Evolutionary conservation across 139 green algal genomes (phyloP).

Genomic region (Ostreobium quekettii): DNA sequence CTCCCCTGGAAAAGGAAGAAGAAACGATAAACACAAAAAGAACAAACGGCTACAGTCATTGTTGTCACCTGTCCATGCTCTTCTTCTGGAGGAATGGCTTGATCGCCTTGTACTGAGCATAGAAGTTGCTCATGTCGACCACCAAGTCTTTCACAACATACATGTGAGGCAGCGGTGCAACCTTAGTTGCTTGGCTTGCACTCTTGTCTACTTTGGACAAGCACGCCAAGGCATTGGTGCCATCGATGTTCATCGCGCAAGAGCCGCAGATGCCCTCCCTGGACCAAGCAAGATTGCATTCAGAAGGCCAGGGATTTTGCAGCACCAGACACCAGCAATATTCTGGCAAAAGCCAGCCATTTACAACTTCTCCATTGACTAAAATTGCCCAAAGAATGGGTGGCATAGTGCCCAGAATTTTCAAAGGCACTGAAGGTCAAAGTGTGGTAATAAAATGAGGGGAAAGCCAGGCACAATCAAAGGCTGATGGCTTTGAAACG

Average conservation of each 20-base stretch:
- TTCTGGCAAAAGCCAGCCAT: too few relatives aligned
- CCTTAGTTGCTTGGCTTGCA: conserved; percentile 42
- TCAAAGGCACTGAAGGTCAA: too few relatives aligned
- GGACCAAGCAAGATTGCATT: conserved; percentile 21
- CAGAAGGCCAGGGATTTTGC: too few relatives aligned
- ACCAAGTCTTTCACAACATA: conserved; percentile 97
- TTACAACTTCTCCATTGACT: too few relatives aligned
- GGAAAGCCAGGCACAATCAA: too few relatives aligned
- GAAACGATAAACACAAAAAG: too few relatives aligned
- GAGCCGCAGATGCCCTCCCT: conserved; percentile 97
- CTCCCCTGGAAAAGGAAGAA: too few relatives aligned
- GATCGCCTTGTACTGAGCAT: conserved; percentile 98
- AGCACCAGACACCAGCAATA: too few relatives aligned
- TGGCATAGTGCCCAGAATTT: too few relatives aligned
- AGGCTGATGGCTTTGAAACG: too few relatives aligned
- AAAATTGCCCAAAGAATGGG: too few relatives aligned
- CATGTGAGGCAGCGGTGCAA: conserved; percentile 98
- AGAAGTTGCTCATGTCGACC: conserved; percentile 99
- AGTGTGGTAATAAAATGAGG: too few relatives aligned
- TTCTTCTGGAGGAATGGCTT: conserved; percentile 92
- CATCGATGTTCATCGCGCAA: conserved; percentile 99
- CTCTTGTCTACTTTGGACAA: conserved; percentile 76
- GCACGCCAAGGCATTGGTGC: conserved; percentile 92
- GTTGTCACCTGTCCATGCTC: conserved; percentile 28
- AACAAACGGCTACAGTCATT: neutral